These are phyloP conservation scores for Botryosphaeria dothidea DNA, from an alignment of 2,329 filamentous ascomycete genomes.

Conservation along the genomic window DNA sequence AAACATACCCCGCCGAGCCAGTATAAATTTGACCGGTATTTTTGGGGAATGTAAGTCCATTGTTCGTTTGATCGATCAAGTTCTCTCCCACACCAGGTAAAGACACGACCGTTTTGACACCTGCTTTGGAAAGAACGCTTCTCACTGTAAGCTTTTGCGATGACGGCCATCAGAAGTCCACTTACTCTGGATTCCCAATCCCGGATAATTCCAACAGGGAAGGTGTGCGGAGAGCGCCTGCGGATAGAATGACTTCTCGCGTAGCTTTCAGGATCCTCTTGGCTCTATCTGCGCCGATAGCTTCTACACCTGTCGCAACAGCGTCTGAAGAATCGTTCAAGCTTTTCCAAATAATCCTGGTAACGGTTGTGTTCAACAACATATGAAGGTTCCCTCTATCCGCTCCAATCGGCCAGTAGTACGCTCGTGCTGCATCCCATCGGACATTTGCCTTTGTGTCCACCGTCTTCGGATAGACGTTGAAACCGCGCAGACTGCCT, in stretches of 20 bases:
- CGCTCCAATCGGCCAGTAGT: constrained; percentile 44
- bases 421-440: constrained; percentile 50
- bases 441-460: constrained; percentile 40
- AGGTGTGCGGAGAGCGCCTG: constrained; percentile 23
- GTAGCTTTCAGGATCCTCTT: not conserved
- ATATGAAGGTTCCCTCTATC: constrained; percentile 45
- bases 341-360: constrained; percentile 40
- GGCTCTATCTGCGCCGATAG: not conserved
- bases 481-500: constrained; percentile 34
- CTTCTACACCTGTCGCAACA: constrained; percentile 21
- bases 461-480: constrained; percentile 44
- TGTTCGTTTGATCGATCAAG: constrained; percentile 27
- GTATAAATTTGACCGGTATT: constrained; percentile 24
- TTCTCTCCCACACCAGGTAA: constrained; percentile 27
- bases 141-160: not conserved
- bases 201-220: constrained; percentile 24
- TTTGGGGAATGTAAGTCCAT: constrained; percentile 17
- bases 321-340: constrained; percentile 13
- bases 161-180: not conserved
- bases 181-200: constrained; percentile 22
- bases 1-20: constrained; percentile 27
- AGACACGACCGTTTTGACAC: not conserved
- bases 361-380: constrained; percentile 45
- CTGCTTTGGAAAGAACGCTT: constrained; percentile 21
- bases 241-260: constrained; percentile 26